Base-by-base conservation (phyloP, 2,329 filamentous ascomycete species). In the Zymoseptoria pseudotritici region DNA sequence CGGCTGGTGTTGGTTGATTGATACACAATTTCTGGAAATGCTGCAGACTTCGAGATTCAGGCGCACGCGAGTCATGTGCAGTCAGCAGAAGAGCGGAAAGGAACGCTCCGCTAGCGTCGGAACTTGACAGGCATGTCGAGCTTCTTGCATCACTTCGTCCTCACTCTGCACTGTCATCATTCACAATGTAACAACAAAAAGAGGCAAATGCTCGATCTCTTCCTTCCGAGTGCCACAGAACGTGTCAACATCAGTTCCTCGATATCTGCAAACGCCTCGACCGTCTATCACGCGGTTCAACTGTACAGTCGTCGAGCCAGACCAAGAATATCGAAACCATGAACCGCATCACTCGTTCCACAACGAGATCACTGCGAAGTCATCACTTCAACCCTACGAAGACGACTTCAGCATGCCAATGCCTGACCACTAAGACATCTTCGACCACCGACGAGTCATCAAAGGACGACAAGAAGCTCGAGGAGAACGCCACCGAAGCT, bases 401-500 rank as follows among this genome's bases (percentile, higher is more conserved):
- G 2, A 46, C 36, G 5, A n/a, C 6, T n/a, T 46, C 36, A 46
- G 13, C 3, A 46, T 4, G 4, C 4, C 36, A 4, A 46, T 46
- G 13, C 36, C 5, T 46, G 36, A 3, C 53, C 22, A 29, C 54
- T 19, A 31, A 49, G 19, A 53, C 29, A 50, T 29, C 55, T 13
- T 46, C 36, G 2, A n/a, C 36, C 13, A 17, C 13, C 55, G 60
- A 56, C 17, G 26, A 53, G 13, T 29, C 59, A 50, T 57, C 63
- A 22, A 57, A 67, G 57, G 63, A 63, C 56, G 64, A 65, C n/a
- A 29, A 62, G 46, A 24, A 58, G 4, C 36, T 65, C 13, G 57
- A 59, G 52, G 50, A 53, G 17, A 57, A 63, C 31, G 63, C 65
- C 31, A 53, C 64, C 49, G 56, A 64, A 55, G 58, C 53, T 19